A percentile compares a stretch with the other conserved stretches of the same genome.
Conservation (phyloP, 208 protist genomes). For the Angomonas ambiguus region DNA sequence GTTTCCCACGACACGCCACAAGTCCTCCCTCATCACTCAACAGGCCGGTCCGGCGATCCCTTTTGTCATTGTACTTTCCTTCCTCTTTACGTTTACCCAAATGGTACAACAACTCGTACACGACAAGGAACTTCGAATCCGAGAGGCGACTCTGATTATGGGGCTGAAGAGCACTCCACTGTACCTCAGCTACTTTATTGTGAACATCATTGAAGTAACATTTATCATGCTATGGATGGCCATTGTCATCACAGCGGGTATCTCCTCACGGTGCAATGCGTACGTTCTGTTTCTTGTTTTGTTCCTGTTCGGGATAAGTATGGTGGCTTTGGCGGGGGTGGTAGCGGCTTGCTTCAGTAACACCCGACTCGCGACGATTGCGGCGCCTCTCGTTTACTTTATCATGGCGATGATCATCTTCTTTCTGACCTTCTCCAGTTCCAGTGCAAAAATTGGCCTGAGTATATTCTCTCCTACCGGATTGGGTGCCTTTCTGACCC, state of each 20-base stretch:
- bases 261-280: slow-evolving; percentile 28
- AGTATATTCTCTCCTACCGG: slow-evolving; percentile 51
- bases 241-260: slow-evolving; percentile 12
- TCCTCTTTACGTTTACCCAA: slow-evolving; percentile 61
- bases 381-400: slow-evolving; percentile 47
- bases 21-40: neutral
- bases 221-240: slow-evolving; percentile 25
- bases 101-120: slow-evolving; percentile 45
- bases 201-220: slow-evolving; percentile 16
- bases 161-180: slow-evolving; percentile 47
- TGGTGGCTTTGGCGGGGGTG: slow-evolving; percentile 30
- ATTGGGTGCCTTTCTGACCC: slow-evolving; percentile 26
- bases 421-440: slow-evolving; percentile 18
- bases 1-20: neutral
- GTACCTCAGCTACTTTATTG: slow-evolving; percentile 34
- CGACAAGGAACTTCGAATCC: slow-evolving; percentile 70
- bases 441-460: slow-evolving; percentile 16
- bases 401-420: slow-evolving; percentile 35
- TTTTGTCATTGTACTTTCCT: slow-evolving; percentile 47
- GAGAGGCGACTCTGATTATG: slow-evolving; percentile 79
- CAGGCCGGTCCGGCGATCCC: slow-evolving; percentile 17
- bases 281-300: slow-evolving; percentile 60
- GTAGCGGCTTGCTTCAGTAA: slow-evolving; percentile 50
- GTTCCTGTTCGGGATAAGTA: slow-evolving; percentile 34
- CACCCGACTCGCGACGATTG: slow-evolving; percentile 29